These are phyloP conservation scores for Hydrangea macrophylla DNA, from an alignment of 148 eudicot species.

Conservation along the genomic window DNA sequence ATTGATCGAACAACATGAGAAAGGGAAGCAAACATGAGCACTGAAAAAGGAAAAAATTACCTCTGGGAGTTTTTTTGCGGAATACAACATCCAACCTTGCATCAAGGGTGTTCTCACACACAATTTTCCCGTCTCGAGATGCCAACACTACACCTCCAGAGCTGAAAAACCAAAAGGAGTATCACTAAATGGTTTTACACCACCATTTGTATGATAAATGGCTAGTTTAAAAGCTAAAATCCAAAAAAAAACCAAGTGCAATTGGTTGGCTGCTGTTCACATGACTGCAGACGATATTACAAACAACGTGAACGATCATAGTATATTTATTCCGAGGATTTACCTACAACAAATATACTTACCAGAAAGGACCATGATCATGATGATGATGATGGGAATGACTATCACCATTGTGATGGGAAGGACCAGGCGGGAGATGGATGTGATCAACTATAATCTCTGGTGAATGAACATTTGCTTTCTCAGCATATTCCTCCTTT, in stretches of 20 bases:
- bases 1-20: too few relatives aligned
- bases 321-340: background rate
- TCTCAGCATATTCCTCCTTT: constrained; percentile 65
- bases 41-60: constrained; percentile 28
- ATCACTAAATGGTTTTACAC: background rate
- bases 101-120: constrained; percentile 88
- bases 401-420: too few relatives aligned
- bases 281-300: background rate
- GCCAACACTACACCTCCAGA: constrained; percentile 96
- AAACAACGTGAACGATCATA: background rate
- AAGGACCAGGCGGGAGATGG: constrained; percentile 80
- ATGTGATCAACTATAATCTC: constrained; percentile 72
- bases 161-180: constrained; percentile 41
- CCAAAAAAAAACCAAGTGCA: background rate
- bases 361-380: constrained; percentile 73
- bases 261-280: background rate
- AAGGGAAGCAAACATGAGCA: background rate
- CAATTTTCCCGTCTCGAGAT: constrained; percentile 97
- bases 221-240: background rate
- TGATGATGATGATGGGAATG: too few relatives aligned
- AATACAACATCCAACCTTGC: constrained; percentile 92
- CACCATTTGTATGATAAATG: background rate
- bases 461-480: constrained; percentile 68
- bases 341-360: constrained; percentile 13
- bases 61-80: constrained; percentile 91